Base-by-base conservation (phyloP, 164 flowering plant genomes). In the Vitis cinerea region DNA sequence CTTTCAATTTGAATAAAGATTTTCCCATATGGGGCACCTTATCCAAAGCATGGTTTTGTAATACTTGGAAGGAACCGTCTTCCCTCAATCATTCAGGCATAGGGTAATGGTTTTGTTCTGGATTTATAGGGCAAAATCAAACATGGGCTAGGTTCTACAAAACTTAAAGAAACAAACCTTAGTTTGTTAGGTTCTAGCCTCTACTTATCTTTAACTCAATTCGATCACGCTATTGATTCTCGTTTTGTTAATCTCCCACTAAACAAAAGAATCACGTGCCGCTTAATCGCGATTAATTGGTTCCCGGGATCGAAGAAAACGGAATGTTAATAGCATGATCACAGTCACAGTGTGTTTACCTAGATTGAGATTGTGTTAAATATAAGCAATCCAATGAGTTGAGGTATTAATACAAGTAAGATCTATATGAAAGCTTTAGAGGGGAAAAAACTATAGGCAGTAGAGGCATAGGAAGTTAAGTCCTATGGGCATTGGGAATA, bases 51-150 rank as follows among this genome's bases (percentile, higher is more conserved):
- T 13, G 74, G 50, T 54, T 56, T 54, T 72, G 71, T 66, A 53
- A 6, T 64, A 12, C 61, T 13, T 19, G 15, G 52, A 27, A 77
- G 74, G 71, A 67, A 71, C 80, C 71, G 62, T 19, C 13, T 37
- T 44, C 72, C 74, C 16, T 10, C 13, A 63, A 70, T 71, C 51
- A 57, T 29, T 70, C 63, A 68, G 44, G 44, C 14, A 27, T 56
- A 30, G 13, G 13, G 37, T 62, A 59, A 59, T 31, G 12, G 67
- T 37, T 37, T 71, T 61, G 75, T 64, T 62, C 14, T 67, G 71
- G 70, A 73, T 74, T 78, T 74, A 64, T 62, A 63, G 74, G 73
- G 74, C 75, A 78, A 47, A 51, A 10, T 27, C 50, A 6, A 52
- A 62, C 58, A 37, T 8, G n/a, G 53, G 57, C 31, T 44, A 61